Conservation (phyloP, 768 basidiomycete species). For the Scleroderma bovista region DNA sequence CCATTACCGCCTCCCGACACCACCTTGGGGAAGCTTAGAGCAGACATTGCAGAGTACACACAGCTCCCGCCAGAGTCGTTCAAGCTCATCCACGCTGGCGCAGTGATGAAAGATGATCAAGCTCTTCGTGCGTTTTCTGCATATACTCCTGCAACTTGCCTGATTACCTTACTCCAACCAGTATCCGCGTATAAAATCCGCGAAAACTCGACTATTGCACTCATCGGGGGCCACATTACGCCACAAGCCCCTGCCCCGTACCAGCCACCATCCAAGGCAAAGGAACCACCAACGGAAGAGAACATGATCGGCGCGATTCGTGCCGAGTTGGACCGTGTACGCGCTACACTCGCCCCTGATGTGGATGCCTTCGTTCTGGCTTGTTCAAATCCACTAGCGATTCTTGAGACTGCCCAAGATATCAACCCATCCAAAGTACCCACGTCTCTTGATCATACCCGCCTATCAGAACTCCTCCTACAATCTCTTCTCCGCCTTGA, state of each 20-base stretch:
- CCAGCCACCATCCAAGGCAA: conserved; percentile 18
- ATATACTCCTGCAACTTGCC: background rate
- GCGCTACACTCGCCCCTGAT: conserved; percentile 47
- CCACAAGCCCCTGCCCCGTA: conserved; percentile 17
- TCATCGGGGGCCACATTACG: conserved; percentile 50
- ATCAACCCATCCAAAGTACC: conserved; percentile 1
- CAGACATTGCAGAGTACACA: conserved; percentile 66
- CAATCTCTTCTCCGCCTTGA: conserved; percentile 87
- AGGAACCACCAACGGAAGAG: conserved; percentile 34
- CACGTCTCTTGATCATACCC: conserved; percentile 37
- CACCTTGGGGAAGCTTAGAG: conserved; percentile 51
- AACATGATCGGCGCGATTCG: conserved; percentile 30
- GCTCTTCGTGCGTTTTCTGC: conserved; percentile 46
- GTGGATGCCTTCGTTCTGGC: conserved; percentile 50
- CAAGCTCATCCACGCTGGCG: conserved; percentile 87
- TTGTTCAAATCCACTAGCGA: conserved; percentile 9
- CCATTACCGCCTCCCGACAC: conserved; percentile 54
- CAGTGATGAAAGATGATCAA: conserved; percentile 81
- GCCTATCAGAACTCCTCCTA: conserved; percentile 77
- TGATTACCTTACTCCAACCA: conserved; percentile 14
- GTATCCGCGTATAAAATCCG: conserved; percentile 75
- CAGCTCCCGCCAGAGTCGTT: conserved; percentile 64
- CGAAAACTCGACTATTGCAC: conserved; percentile 60
- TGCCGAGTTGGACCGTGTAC: conserved; percentile 43
- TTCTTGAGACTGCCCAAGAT: conserved; percentile 6